phyloP scores from a whole-genome alignment of 2,329 filamentous ascomycete genomes.

The Fusarium penzigii region DNA sequence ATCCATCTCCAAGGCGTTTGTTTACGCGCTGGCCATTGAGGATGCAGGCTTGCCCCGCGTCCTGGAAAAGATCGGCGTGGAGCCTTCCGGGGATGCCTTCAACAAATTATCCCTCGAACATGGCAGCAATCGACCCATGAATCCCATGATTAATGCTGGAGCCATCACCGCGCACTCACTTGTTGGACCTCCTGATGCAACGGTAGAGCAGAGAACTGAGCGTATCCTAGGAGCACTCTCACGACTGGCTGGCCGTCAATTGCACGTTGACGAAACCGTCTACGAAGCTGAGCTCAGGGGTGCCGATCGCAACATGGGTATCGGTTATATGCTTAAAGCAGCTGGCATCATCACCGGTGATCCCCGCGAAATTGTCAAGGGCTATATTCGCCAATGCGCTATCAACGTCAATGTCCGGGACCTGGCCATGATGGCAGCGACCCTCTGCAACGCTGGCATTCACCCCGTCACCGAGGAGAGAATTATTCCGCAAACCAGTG shows the following conservation, averaged over 20 bases:
- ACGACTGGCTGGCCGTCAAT: constrained; percentile 35
- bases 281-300: constrained; percentile 40
- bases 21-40: constrained; percentile 42
- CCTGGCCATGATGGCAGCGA: constrained; percentile 42
- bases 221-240: constrained; percentile 38
- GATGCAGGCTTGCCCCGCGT: constrained; percentile 38
- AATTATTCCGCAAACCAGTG: constrained; percentile 38
- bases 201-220: constrained; percentile 35
- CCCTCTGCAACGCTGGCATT: constrained; percentile 38
- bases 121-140: constrained; percentile 35
- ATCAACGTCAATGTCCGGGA: constrained; percentile 45
- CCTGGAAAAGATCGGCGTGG: constrained; percentile 41
- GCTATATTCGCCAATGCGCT: constrained; percentile 42
- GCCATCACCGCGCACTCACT: constrained; percentile 38
- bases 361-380: constrained; percentile 36
- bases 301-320: constrained; percentile 37
- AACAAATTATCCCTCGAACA: constrained; percentile 36
- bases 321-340: constrained; percentile 43
- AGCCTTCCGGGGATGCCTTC: constrained; percentile 42
- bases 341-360: constrained; percentile 39
- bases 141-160: constrained; percentile 40
- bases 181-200: constrained; percentile 31
- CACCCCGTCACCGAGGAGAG: constrained; percentile 35
- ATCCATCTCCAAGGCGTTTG: constrained; percentile 43
- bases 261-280: constrained; percentile 40